Base-by-base conservation (phyloP, 75 land plant species). In the Ceratopteris richardii region DNA sequence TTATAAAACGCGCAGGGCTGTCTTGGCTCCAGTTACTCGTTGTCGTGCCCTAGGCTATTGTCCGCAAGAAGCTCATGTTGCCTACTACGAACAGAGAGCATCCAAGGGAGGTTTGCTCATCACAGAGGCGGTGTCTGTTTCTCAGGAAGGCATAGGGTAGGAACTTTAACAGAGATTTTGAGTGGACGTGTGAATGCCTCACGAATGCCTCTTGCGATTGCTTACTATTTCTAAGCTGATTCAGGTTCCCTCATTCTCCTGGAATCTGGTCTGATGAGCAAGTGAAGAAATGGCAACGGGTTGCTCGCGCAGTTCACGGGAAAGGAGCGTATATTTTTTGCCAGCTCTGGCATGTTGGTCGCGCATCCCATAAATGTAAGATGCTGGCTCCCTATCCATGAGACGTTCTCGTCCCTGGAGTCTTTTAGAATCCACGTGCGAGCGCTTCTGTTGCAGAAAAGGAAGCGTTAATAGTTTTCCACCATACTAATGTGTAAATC, bases 281-380 rank as follows among this genome's bases (percentile, higher is more conserved):
- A 41, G 41, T 62, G 30, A 68, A 70, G 20, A 68, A 42, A 17
- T 73, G 76, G 76, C 61, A 33, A 21, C 33, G 66, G 18, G 48
- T 73, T 29, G 76, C 71, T 26, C 43, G 71, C 16, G 76, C 75
- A 5, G 75, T 70, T 6, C 66, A 73, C 29, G 57, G 69, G 22
- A 68, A 69, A 41, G 64, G 64, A 16, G 74, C 65, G 16, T 48
- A 69, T 22, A 47, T 72, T 44, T 73, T 73, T 27, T 43, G 29
- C 28, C 75, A 73, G 50, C 31, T 74, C 0, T 74, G 77, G 77
- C 77, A 74, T 22, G 59, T 73, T 21, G 75, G 77, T 19, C 41
- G 75, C 7, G 44, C 27, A 1, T 33, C 46, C 9, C 66, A 31
- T 6, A 62, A 12, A 20, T 25, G 64, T 13, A 62, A 4, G 37